Base-by-base conservation (phyloP, 805 yeast genomes). In the Zygotorulaspora florentina region DNA sequence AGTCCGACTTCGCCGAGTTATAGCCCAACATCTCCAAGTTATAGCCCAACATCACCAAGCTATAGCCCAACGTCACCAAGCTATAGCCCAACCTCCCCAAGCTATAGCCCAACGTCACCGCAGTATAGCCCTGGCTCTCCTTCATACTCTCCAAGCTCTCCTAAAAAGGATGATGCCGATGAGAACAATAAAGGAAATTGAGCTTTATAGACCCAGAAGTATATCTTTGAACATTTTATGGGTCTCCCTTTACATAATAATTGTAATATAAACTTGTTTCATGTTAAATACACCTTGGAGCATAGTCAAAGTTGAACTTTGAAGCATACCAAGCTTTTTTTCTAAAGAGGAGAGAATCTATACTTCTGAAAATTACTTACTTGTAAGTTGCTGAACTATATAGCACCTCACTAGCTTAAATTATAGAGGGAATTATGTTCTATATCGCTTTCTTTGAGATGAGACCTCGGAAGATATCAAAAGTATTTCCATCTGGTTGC, bases 401-500 rank as follows among this genome's bases (percentile, higher is more conserved):
- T 37, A 38, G 23, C 23, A 30, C 10, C n/a, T n/a, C 29, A 30
- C 16, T 40, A n/a, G 37, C 12, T 25, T 29, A 11, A 40, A 23
- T 40, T 26, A 15, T 8, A 15, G 23, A 28, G n/a, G 11, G 33
- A 15, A 37, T 20, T 13, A 3, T 16, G 7, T 40, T 18, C 44
- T 37, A 42, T 28, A 45, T 35, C 7, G 67, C 65, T 58, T 81
- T 84, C 48, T 71, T 81, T 15, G 82, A 85, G 13, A 91, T 85
- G 52, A 93, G 71, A 0, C 98, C 98, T 55, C 77, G 84, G 70
- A 93, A 85, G 75, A 93, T 90, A 63, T 93, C 98, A 59, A 93
- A 93, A 2, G 97, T 87, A 62, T 93, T 93, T 1, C 99, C 99
- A 65, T 93, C 99, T 0, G 99, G 98, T 64, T 90, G 97, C 39